These are phyloP conservation scores for Coniochaeta sp. DNA, from an alignment of 2,329 filamentous ascomycete species.

Conservation along the genomic window DNA sequence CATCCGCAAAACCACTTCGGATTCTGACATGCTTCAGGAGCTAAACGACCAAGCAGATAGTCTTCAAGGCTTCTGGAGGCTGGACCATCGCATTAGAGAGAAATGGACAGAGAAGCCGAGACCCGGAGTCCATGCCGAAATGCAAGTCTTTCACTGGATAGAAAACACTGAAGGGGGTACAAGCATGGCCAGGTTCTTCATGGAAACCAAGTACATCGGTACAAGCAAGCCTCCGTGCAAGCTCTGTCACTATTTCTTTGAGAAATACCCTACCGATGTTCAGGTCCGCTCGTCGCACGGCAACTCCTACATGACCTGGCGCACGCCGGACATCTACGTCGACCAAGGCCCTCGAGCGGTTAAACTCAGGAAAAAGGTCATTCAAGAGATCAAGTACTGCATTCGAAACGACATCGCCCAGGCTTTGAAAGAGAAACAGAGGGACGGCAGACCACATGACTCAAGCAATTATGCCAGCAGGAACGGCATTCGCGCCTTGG, in stretches of 20 bases:
- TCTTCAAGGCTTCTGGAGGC: background rate
- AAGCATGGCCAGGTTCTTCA: constrained; percentile 17
- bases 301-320: constrained; percentile 28
- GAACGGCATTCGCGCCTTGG: too few species aligned
- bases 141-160: constrained; percentile 20
- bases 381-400: too few species aligned
- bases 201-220: constrained; percentile 24
- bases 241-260: constrained; percentile 28
- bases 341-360: too few species aligned
- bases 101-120: constrained; percentile 8
- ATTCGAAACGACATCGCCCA: too few species aligned
- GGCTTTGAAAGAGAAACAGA: background rate
- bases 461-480: background rate
- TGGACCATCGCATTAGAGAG: background rate
- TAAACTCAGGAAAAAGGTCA: too few species aligned
- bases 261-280: constrained; percentile 14
- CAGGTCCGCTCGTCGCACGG: constrained; percentile 19
- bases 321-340: constrained; percentile 20
- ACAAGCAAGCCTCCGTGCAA: constrained; percentile 29
- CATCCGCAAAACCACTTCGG: background rate
- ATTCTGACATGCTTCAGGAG: background rate
- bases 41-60: background rate
- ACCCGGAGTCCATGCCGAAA: constrained; percentile 19
- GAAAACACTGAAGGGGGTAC: constrained; percentile 4
- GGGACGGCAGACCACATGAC: background rate